A percentile compares a stretch with the other conserved stretches of the same genome.
Evolutionary conservation across 2,329 filamentous ascomycete species (phyloP).

Genomic region (Paracorniculantispora psalliotae): DNA sequence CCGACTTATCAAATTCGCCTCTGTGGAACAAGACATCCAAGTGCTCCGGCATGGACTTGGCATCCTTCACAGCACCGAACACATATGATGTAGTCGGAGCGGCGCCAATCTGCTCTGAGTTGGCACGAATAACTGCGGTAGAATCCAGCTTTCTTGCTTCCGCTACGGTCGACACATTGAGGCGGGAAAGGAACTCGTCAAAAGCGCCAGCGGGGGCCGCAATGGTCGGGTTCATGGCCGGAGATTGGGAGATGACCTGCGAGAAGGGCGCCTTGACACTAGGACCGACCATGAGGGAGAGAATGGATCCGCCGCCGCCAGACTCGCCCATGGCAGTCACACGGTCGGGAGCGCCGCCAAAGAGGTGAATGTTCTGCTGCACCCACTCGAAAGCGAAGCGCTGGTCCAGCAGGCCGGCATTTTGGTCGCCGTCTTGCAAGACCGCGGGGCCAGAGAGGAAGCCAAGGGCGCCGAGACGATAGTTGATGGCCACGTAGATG

Average conservation of each 20-base stretch:
- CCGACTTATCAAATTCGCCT: constrained; percentile 13
- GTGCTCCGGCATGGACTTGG: neutral
- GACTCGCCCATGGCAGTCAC: constrained; percentile 44
- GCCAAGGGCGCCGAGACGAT: constrained; percentile 33
- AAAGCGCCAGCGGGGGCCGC: neutral
- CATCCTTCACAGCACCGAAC: constrained; percentile 11
- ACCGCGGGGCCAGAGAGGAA: constrained; percentile 18
- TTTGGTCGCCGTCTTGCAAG: constrained; percentile 16
- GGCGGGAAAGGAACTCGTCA: constrained; percentile 10
- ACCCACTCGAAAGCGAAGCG: constrained; percentile 32
- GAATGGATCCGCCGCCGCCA: constrained; percentile 37
- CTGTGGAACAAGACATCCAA: neutral
- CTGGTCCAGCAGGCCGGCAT: constrained; percentile 36
- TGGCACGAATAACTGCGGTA: constrained; percentile 13
- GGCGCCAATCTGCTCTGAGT: constrained; percentile 9
- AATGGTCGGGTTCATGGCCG: constrained; percentile 4
- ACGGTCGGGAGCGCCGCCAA: constrained; percentile 38
- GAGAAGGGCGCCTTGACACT: constrained; percentile 29
- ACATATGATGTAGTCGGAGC: constrained; percentile 11
- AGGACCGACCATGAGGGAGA: constrained; percentile 27
- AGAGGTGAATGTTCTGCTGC: constrained; percentile 36
- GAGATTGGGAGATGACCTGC: constrained; percentile 13
- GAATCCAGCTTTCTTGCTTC: constrained; percentile 11
- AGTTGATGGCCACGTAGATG: constrained; percentile 36
- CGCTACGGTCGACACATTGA: constrained; percentile 9